Evolutionary conservation across 768 basidiomycete genomes (phyloP).

Genomic region (Pleurotus cornucopiae): DNA sequence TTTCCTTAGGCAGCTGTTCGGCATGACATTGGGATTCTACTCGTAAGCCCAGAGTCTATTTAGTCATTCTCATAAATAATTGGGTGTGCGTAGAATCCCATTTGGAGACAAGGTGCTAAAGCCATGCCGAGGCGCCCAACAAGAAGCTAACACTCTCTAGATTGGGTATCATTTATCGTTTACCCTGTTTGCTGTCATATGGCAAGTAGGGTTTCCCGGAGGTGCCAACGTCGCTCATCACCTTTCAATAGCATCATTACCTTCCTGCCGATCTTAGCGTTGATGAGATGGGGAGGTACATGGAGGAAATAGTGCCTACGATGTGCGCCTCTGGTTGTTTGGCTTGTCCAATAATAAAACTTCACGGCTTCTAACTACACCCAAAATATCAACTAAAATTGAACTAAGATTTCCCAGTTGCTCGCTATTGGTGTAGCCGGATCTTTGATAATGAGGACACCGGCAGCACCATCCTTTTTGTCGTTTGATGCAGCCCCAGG

Average conservation of each 20-base stretch:
- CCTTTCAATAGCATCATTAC: slow-evolving; percentile 19
- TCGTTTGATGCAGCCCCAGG: slow-evolving; percentile 53
- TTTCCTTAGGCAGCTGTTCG: slow-evolving; percentile 32
- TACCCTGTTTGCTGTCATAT: slow-evolving; percentile 29
- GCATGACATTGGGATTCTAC: slow-evolving; percentile 35
- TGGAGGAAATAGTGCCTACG: slow-evolving; percentile 20
- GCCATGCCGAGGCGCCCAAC: neutral
- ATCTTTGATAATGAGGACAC: slow-evolving; percentile 73
- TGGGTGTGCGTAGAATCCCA: slow-evolving; percentile 22
- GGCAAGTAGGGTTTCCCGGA: slow-evolving; percentile 16
- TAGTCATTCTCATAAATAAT: neutral
- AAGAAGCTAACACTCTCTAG: slow-evolving; percentile 10
- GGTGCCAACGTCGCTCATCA: neutral
- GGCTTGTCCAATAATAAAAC: too few relatives aligned
- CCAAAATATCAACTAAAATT: slow-evolving; percentile 12
- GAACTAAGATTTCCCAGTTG: slow-evolving; percentile 59
- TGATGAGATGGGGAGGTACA: slow-evolving; percentile 28
- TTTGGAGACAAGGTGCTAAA: slow-evolving; percentile 27
- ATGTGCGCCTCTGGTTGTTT: too few relatives aligned
- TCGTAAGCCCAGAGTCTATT: slow-evolving; percentile 20
- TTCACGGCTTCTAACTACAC: neutral
- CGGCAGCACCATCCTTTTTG: slow-evolving; percentile 62
- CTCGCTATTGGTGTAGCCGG: slow-evolving; percentile 52
- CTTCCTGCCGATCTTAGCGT: slow-evolving; percentile 26
- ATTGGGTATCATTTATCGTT: slow-evolving; percentile 36